phyloP scores from a whole-genome alignment of 768 basidiomycete genomes.

The Ramaria sp. region DNA sequence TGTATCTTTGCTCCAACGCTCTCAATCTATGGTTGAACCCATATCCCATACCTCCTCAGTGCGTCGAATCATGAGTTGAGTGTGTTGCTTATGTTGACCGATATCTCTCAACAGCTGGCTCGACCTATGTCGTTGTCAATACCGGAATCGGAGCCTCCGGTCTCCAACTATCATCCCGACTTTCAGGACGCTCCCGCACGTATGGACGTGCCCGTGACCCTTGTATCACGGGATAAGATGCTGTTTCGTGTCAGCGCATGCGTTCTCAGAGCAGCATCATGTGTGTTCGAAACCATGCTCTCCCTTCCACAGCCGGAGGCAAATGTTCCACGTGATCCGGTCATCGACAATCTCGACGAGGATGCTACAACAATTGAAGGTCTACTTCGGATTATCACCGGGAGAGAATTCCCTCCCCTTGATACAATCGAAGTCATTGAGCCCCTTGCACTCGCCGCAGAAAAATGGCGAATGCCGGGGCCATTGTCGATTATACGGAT shows the following conservation, averaged over 20 bases:
- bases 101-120: too few relatives aligned
- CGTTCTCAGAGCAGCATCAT: background rate
- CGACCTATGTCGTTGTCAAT: too few relatives aligned
- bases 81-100: too few relatives aligned
- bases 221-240: too few relatives aligned
- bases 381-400: too few relatives aligned
- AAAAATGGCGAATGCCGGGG: slow-evolving; percentile 63
- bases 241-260: background rate
- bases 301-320: background rate
- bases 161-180: background rate
- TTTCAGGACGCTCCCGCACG: background rate
- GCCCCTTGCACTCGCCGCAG: slow-evolving; percentile 46
- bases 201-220: too few relatives aligned
- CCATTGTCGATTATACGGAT: slow-evolving; percentile 50
- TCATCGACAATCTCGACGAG: slow-evolving; percentile 48
- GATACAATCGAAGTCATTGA: slow-evolving; percentile 40
- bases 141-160: background rate
- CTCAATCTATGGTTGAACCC: background rate
- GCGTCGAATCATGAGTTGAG: too few relatives aligned
- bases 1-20: background rate
- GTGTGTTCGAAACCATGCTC: background rate
- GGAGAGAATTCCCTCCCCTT: background rate
- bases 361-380: slow-evolving; percentile 42
- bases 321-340: background rate
- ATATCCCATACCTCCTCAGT: too few relatives aligned